Conservation (phyloP, 2,329 filamentous ascomycete genomes). For the Penicillium sumatraense region DNA sequence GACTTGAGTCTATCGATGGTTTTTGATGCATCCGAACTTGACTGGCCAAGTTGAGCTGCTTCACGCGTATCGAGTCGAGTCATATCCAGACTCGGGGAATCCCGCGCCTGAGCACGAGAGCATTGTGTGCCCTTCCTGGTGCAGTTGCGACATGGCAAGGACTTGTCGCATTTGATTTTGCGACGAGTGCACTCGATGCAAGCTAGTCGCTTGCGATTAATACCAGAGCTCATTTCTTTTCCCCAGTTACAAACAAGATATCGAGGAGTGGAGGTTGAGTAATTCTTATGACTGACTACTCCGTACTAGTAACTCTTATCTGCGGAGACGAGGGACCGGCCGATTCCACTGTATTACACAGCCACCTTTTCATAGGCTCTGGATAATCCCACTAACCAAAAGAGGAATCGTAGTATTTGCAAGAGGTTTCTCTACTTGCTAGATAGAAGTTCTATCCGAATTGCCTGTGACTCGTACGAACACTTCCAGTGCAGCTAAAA, state of each 20-base stretch:
- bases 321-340: slow-evolving; percentile 3
- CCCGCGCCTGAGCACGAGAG: slow-evolving; percentile 17
- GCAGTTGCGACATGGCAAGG: slow-evolving; percentile 48
- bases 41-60: not conserved
- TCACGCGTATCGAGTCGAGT: slow-evolving; percentile 8
- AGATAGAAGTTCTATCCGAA: no score
- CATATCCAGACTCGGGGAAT: slow-evolving; percentile 9
- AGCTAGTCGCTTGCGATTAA: slow-evolving; percentile 29
- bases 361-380: not conserved
- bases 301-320: slow-evolving; percentile 7
- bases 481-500: no score
- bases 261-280: not conserved
- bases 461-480: no score
- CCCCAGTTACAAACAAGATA: not conserved
- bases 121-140: slow-evolving; percentile 16
- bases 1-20: slow-evolving; percentile 27
- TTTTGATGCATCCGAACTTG: slow-evolving; percentile 14
- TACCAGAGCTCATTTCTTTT: slow-evolving; percentile 11
- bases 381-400: no score
- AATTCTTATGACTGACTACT: not conserved
- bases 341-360: slow-evolving; percentile 4
- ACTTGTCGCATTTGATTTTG: slow-evolving; percentile 47
- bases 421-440: no score
- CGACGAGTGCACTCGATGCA: slow-evolving; percentile 33
- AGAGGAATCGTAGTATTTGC: no score